These are phyloP conservation scores for Ophiostoma angusticollis DNA, from an alignment of 2,329 filamentous ascomycete genomes.

Conservation along the genomic window DNA sequence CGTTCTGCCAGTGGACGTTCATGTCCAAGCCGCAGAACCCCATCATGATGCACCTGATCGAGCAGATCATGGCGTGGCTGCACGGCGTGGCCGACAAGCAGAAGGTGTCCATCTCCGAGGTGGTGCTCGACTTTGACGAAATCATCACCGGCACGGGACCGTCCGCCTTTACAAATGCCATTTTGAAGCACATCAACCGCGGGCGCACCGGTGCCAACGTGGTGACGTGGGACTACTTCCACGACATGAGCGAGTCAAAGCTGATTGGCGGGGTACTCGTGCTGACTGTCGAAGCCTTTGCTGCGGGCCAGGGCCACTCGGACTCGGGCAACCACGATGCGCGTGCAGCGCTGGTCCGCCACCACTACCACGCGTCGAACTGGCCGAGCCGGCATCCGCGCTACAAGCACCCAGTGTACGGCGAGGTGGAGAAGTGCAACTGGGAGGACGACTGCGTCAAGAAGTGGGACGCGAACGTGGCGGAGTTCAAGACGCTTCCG, in stretches of 20 bases:
- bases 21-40: slow-evolving; percentile 54
- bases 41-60: slow-evolving; percentile 55
- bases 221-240: slow-evolving; percentile 52
- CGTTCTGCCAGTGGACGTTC: slow-evolving; percentile 67
- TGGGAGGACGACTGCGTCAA: slow-evolving; percentile 53
- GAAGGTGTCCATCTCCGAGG: slow-evolving; percentile 42
- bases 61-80: slow-evolving; percentile 56
- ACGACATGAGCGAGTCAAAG: slow-evolving; percentile 52
- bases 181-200: slow-evolving; percentile 50
- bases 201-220: slow-evolving; percentile 25
- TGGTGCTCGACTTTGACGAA: slow-evolving; percentile 58
- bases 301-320: slow-evolving; percentile 60
- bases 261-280: slow-evolving; percentile 52
- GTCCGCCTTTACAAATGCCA: slow-evolving; percentile 53
- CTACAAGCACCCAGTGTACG: slow-evolving; percentile 55
- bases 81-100: slow-evolving; percentile 46
- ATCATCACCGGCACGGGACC: slow-evolving; percentile 62
- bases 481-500: slow-evolving; percentile 43
- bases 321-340: slow-evolving; percentile 59
- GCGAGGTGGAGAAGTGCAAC: slow-evolving; percentile 58
- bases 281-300: slow-evolving; percentile 58
- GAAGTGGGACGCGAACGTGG: slow-evolving; percentile 52
- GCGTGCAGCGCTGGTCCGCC: slow-evolving; percentile 53
- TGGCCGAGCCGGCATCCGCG: slow-evolving; percentile 57
- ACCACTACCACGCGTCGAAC: slow-evolving; percentile 62